phyloP scores from a whole-genome alignment of 1,284 basidiomycete genomes.

The Pisolithus thermaeus region DNA sequence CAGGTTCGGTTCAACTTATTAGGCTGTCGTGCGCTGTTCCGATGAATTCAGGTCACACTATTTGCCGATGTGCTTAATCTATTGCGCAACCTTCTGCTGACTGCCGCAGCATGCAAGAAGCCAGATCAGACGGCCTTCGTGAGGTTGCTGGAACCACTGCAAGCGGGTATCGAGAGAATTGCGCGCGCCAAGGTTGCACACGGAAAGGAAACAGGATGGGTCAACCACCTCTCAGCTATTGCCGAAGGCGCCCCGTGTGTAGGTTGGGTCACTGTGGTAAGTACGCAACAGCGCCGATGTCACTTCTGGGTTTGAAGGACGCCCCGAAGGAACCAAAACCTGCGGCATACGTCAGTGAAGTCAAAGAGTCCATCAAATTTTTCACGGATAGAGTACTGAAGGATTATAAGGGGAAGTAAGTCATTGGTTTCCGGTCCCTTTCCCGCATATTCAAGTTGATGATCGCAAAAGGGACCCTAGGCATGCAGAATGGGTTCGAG shows the following conservation, averaged over 20 bases:
- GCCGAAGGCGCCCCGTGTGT: constrained; percentile 82
- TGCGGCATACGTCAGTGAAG: constrained; percentile 75
- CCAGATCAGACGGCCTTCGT: constrained; percentile 63
- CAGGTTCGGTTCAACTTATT: constrained; percentile 52
- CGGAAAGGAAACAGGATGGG: constrained; percentile 78
- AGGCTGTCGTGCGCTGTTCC: constrained; percentile 3
- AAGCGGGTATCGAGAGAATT: constrained; percentile 70
- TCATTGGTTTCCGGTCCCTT: neutral
- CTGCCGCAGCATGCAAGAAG: constrained; percentile 74
- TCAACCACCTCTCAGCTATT: constrained; percentile 75
- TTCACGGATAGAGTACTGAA: constrained; percentile 91
- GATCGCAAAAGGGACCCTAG: constrained; percentile 66
- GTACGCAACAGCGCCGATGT: constrained; percentile 20
- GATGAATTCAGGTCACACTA: constrained; percentile 50
- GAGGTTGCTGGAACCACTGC: constrained; percentile 67
- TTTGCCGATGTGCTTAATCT: constrained; percentile 68
- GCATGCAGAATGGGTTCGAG: constrained; percentile 85
- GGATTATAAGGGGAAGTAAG: constrained; percentile 88
- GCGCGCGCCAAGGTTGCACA: constrained; percentile 80
- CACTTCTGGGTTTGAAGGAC: constrained; percentile 5
- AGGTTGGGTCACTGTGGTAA: constrained; percentile 88
- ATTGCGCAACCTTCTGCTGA: constrained; percentile 63
- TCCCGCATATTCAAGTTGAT: constrained; percentile 3
- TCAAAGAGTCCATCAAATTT: constrained; percentile 87
- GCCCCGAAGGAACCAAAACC: constrained; percentile 70